Evolutionary conservation across 495 filamentous ascomycete genomes (phyloP).

Genomic region (Podospora anserina): DNA sequence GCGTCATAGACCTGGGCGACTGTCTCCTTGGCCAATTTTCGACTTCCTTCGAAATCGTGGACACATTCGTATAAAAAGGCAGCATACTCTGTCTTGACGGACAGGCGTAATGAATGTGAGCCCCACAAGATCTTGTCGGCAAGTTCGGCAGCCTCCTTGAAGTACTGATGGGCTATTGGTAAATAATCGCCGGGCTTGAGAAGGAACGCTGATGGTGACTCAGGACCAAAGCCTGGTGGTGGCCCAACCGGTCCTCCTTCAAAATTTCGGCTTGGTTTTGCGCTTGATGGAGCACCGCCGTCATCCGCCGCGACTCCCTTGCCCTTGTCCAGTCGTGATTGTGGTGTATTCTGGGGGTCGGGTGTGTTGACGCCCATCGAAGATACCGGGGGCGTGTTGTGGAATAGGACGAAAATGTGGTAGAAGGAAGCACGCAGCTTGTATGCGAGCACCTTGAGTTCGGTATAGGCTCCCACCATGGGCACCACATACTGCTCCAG

Average conservation of each 20-base stretch:
- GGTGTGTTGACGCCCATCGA: constrained; percentile 36
- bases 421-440: constrained; percentile 93
- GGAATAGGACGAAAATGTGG: constrained; percentile 94
- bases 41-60: constrained; percentile 70
- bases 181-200: constrained; percentile 80
- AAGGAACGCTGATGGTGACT: constrained; percentile 63
- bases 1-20: constrained; percentile 90
- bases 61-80: constrained; percentile 94
- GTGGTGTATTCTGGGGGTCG: constrained; percentile 27
- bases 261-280: constrained; percentile 23
- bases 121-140: constrained; percentile 75
- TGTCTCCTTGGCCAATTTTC: constrained; percentile 73
- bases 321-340: constrained; percentile 41
- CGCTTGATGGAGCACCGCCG: constrained; percentile 14
- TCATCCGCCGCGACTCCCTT: constrained; percentile 42
- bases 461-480: constrained; percentile 64
- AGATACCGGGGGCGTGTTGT: constrained; percentile 62
- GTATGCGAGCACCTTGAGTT: constrained; percentile 80
- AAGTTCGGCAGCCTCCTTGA: constrained; percentile 70
- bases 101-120: constrained; percentile 84
- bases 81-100: constrained; percentile 88
- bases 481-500: constrained; percentile 84
- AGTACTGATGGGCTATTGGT: constrained; percentile 72
- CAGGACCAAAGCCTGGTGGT: constrained; percentile 48
- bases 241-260: constrained; percentile 52